phyloP scores from a whole-genome alignment of 331 rosid genomes.

The Saraca asoca region DNA sequence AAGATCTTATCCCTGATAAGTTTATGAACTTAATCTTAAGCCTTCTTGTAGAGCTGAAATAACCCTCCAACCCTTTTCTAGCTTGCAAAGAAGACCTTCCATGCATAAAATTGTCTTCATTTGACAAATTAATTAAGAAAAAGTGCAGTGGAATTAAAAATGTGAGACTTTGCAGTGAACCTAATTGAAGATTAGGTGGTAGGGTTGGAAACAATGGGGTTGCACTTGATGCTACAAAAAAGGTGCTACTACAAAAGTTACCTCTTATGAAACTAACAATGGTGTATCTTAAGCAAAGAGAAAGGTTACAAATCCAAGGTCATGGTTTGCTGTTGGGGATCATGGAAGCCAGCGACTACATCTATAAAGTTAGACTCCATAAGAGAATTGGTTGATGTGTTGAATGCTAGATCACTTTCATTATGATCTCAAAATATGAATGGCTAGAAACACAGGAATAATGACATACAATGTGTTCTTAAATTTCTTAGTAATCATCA shows the following conservation, averaged over 20 bases:
- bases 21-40: slow-evolving; percentile 40
- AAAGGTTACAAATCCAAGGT: no score
- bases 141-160: slow-evolving; percentile 76
- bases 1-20: slow-evolving; percentile 59
- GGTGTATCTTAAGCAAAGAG: slow-evolving; percentile 49
- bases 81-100: slow-evolving; percentile 84
- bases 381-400: no score
- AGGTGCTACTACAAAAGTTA: slow-evolving; percentile 54
- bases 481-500: no score
- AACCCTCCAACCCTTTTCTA: slow-evolving; percentile 68
- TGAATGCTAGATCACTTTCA: no score
- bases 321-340: no score
- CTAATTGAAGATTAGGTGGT: slow-evolving; percentile 73
- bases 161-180: slow-evolving; percentile 83
- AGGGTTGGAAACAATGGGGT: slow-evolving; percentile 63
- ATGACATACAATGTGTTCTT: no score
- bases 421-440: no score
- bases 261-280: slow-evolving; percentile 50
- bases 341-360: no score
- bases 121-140: slow-evolving; percentile 82
- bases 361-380: no score
- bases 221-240: slow-evolving; percentile 89
- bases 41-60: no score
- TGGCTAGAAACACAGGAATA: no score
- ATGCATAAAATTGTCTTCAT: slow-evolving; percentile 81